A percentile compares a stretch with the other conserved stretches of the same genome.
These are phyloP conservation scores for Oryza nivara DNA, from an alignment of 176 grass and related monocot species.

Conservation along the genomic window DNA sequence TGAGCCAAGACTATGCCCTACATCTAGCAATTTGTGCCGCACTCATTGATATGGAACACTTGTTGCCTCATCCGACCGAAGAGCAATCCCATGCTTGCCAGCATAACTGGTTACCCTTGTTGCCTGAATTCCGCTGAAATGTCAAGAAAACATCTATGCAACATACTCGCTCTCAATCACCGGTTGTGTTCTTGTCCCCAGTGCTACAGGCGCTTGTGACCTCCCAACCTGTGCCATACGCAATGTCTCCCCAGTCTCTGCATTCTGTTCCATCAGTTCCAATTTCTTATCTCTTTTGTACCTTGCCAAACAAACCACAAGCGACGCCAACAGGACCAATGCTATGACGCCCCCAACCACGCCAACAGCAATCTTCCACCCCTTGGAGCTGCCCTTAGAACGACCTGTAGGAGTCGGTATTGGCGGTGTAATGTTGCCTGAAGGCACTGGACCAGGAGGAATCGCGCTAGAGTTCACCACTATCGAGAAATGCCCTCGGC, in stretches of 20 bases:
- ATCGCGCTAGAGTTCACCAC: constrained; percentile 71
- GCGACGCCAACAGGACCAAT: constrained; percentile 53
- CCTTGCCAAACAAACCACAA: constrained; percentile 50
- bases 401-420: neutral
- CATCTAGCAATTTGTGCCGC: neutral
- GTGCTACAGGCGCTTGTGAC: constrained; percentile 65
- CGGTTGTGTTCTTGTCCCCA: constrained; percentile 66
- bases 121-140: constrained; percentile 10
- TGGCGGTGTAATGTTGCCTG: constrained; percentile 2
- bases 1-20: constrained; percentile 27
- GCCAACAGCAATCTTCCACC: constrained; percentile 70
- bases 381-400: constrained; percentile 54
- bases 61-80: constrained; percentile 35
- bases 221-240: constrained; percentile 71
- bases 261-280: constrained; percentile 64
- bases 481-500: constrained; percentile 81
- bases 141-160: constrained; percentile 22
- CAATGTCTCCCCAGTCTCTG: constrained; percentile 69
- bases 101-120: constrained; percentile 35
- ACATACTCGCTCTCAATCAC: constrained; percentile 80
- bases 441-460: constrained; percentile 54
- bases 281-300: constrained; percentile 56
- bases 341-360: constrained; percentile 50
- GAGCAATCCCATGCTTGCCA: constrained; percentile 9
- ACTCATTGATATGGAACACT: constrained; percentile 16